Conservation (phyloP, 2,329 filamentous ascomycete species). For the Colletotrichum aenigma region DNA sequence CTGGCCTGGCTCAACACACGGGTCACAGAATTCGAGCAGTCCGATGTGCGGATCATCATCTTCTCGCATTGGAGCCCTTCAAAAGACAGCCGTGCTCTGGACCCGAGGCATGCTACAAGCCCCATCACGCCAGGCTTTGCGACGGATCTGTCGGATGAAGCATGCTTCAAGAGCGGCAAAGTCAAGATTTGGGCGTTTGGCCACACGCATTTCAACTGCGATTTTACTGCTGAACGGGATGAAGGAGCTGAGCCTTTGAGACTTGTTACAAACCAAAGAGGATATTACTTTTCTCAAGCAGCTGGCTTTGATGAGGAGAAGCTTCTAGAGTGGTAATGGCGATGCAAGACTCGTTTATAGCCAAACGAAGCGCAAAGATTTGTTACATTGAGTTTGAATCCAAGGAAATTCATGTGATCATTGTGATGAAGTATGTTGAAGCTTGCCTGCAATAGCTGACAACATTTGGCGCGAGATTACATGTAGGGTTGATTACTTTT, state of each 20-base stretch:
- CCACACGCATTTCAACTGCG: conserved; percentile 51
- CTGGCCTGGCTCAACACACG: conserved; percentile 46
- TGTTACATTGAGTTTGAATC: too few species aligned
- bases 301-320: conserved; percentile 36
- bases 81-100: conserved; percentile 30
- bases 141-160: conserved; percentile 41
- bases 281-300: conserved; percentile 43
- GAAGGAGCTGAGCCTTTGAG: conserved; percentile 28
- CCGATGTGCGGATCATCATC: conserved; percentile 34
- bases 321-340: neutral
- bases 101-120: conserved; percentile 36
- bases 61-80: conserved; percentile 49
- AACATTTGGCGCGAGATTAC: too few species aligned
- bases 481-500: too few species aligned
- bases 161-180: conserved; percentile 38
- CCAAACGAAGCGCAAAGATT: neutral
- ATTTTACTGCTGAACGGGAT: conserved; percentile 31
- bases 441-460: too few species aligned
- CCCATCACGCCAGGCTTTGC: conserved; percentile 37
- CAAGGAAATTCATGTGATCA: too few species aligned
- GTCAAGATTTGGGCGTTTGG: conserved; percentile 52
- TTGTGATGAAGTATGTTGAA: too few species aligned
- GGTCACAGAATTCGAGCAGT: conserved; percentile 28
- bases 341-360: neutral
- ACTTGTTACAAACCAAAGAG: conserved; percentile 42